Evolutionary conservation across 1,284 basidiomycete genomes (phyloP).

Genomic region (Agroathelia rolfsii): DNA sequence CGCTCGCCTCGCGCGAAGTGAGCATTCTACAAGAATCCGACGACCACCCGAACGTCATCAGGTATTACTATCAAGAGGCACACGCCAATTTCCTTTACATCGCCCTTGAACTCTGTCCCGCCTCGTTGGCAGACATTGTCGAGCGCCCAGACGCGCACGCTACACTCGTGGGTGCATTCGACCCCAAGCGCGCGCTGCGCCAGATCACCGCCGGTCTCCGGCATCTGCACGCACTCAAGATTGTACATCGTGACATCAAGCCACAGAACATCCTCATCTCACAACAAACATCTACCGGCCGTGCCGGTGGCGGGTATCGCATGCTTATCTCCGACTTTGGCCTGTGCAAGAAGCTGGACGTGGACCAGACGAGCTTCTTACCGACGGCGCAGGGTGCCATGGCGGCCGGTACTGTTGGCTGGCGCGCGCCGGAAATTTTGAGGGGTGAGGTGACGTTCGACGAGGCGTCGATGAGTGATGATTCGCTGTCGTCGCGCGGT

Average conservation of each 20-base stretch:
- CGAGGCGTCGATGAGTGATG: constrained; percentile 55
- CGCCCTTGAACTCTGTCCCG: constrained; percentile 92
- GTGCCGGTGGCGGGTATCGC: constrained; percentile 42
- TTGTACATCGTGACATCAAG: constrained; percentile 97
- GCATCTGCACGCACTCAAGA: constrained; percentile 90
- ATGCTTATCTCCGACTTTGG: constrained; percentile 97
- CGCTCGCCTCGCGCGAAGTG: constrained; percentile 90
- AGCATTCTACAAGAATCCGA: constrained; percentile 92
- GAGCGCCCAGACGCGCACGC: constrained; percentile 72
- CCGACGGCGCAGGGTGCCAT: constrained; percentile 74
- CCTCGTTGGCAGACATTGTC: constrained; percentile 87
- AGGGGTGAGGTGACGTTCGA: constrained; percentile 86
- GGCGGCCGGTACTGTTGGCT: constrained; percentile 87
- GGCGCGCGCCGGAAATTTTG: constrained; percentile 91
- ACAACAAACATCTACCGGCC: constrained; percentile 35
- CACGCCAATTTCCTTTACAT: constrained; percentile 94
- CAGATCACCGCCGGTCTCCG: constrained; percentile 85
- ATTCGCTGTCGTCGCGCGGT: constrained; percentile 57
- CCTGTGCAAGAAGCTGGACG: constrained; percentile 83
- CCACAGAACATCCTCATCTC: constrained; percentile 97
- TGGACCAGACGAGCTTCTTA: constrained; percentile 88
- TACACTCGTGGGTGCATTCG: constrained; percentile 60
- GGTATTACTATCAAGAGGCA: constrained; percentile 96
- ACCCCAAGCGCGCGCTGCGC: constrained; percentile 79
- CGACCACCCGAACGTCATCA: constrained; percentile 96